Evolutionary conservation across 2,329 filamentous ascomycete genomes (phyloP).

Genomic region (Cladophialophora bantiana): DNA sequence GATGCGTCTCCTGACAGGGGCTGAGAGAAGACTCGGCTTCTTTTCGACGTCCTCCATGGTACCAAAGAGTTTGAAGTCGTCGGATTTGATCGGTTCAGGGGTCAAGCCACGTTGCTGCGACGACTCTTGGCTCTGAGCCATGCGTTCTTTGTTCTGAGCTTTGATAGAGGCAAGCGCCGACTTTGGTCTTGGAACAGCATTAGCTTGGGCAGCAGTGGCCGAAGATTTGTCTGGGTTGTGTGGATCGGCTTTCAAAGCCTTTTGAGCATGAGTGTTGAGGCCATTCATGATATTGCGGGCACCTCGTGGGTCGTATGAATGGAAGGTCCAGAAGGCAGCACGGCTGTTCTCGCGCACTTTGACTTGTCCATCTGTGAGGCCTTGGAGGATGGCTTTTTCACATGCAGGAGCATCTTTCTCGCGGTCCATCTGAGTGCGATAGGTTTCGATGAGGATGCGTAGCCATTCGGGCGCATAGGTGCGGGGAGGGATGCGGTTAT

Average conservation of each 20-base stretch:
- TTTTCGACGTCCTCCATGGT: constrained; percentile 27
- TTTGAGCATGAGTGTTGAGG: constrained; percentile 79
- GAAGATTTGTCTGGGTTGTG: constrained; percentile 66
- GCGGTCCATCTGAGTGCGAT: constrained; percentile 85
- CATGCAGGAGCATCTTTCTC: constrained; percentile 80
- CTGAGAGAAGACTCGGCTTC: constrained; percentile 34
- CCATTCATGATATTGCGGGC: constrained; percentile 83
- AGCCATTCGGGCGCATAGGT: constrained; percentile 83
- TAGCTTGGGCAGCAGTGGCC: constrained; percentile 28
- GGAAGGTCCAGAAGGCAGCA: constrained; percentile 84
- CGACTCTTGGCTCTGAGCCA: constrained; percentile 14
- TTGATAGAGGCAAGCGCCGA: constrained; percentile 39
- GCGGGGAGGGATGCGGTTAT: constrained; percentile 91
- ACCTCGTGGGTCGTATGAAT: constrained; percentile 75
- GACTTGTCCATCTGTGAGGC: constrained; percentile 87
- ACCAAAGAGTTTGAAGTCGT: constrained; percentile 32
- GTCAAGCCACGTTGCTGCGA: constrained; percentile 25
- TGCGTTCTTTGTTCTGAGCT: constrained; percentile 35
- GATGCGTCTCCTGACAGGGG: constrained; percentile 40
- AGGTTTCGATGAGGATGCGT: constrained; percentile 75
- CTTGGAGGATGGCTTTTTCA: constrained; percentile 88
- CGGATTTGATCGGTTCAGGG: constrained; percentile 26
- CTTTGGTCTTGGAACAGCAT: constrained; percentile 30
- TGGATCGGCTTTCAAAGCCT: constrained; percentile 80
- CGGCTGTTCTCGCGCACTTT: constrained; percentile 87